Conservation (phyloP, 371 early-diverging fungal species). For the Rhizopus sp. region DNA sequence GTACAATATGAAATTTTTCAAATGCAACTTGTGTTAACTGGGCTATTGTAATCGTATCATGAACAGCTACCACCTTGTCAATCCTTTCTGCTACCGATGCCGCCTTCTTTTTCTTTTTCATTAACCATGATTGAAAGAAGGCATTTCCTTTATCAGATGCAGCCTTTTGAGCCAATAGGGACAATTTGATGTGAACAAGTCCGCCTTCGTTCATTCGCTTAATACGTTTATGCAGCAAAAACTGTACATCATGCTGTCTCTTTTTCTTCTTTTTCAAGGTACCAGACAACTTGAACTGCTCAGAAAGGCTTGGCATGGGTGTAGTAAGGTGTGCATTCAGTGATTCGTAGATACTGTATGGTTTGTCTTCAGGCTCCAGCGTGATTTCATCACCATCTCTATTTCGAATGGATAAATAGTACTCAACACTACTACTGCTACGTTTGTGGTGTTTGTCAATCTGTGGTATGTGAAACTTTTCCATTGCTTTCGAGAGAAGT, state of each 20-base stretch:
- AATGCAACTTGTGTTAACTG: slow-evolving; percentile 27
- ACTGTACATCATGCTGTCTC: slow-evolving; percentile 23
- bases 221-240: slow-evolving; percentile 54
- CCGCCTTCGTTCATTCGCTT: slow-evolving; percentile 37
- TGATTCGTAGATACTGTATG: slow-evolving; percentile 52
- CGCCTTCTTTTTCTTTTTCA: slow-evolving; percentile 16
- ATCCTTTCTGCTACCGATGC: slow-evolving; percentile 26
- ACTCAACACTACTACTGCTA: slow-evolving; percentile 45
- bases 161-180: slow-evolving; percentile 12
- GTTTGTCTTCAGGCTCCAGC: slow-evolving; percentile 51
- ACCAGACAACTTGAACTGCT: slow-evolving; percentile 12
- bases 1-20: slow-evolving; percentile 34
- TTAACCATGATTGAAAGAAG: slow-evolving; percentile 17
- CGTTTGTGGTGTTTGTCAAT: slow-evolving; percentile 25
- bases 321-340: slow-evolving; percentile 55
- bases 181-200: slow-evolving; percentile 34
- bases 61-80: slow-evolving; percentile 36
- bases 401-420: slow-evolving; percentile 44
- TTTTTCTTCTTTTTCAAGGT: slow-evolving; percentile 17
- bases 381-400: slow-evolving; percentile 41
- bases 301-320: slow-evolving; percentile 43
- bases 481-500: slow-evolving; percentile 43
- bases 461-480: slow-evolving; percentile 47
- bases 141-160: slow-evolving; percentile 15
- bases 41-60: slow-evolving; percentile 22